These are phyloP conservation scores for Penicillium thymicola DNA, from an alignment of 2,329 filamentous ascomycete genomes.

Conservation along the genomic window DNA sequence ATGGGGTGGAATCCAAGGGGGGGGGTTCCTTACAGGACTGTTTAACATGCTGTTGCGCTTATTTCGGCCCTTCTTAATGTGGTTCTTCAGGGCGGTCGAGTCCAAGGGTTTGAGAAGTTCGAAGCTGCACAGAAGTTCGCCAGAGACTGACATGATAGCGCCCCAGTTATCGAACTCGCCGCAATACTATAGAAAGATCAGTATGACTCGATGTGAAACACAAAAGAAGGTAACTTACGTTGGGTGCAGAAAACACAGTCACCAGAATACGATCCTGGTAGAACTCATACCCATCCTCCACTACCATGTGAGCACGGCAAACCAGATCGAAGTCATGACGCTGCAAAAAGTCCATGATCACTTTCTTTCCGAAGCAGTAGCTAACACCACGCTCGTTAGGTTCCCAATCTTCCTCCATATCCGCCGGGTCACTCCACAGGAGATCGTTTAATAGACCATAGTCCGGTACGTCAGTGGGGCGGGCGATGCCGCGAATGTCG, in stretches of 20 bases:
- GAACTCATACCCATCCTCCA: slow-evolving; percentile 98
- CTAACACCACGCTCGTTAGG: slow-evolving; percentile 95
- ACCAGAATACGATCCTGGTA: slow-evolving; percentile 94
- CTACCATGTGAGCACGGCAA: slow-evolving; percentile 97
- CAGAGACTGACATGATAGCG: slow-evolving; percentile 95
- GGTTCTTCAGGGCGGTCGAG: slow-evolving; percentile 92
- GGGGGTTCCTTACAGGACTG: slow-evolving; percentile 72
- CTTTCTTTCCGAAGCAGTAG: slow-evolving; percentile 97
- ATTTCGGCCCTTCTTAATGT: slow-evolving; percentile 97
- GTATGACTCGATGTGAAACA: slow-evolving; percentile 19
- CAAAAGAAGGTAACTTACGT: slow-evolving; percentile 60
- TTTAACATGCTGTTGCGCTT: slow-evolving; percentile 94
- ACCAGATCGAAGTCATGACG: slow-evolving; percentile 96
- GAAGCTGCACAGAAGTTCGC: slow-evolving; percentile 91
- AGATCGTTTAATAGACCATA: slow-evolving; percentile 94
- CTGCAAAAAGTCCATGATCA: slow-evolving; percentile 93
- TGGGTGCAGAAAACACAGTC: slow-evolving; percentile 95
- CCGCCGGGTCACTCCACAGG: slow-evolving; percentile 94
- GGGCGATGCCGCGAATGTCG: slow-evolving; percentile 91
- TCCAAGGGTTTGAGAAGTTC: slow-evolving; percentile 95
- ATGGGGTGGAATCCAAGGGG: slow-evolving; percentile 20
- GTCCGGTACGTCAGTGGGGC: slow-evolving; percentile 94
- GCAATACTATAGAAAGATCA: slow-evolving; percentile 67
- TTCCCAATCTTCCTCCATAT: slow-evolving; percentile 98
- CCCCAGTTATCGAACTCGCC: slow-evolving; percentile 99